These are phyloP conservation scores for Camellia oleifera DNA, from an alignment of 179 eudicot species.

Conservation along the genomic window DNA sequence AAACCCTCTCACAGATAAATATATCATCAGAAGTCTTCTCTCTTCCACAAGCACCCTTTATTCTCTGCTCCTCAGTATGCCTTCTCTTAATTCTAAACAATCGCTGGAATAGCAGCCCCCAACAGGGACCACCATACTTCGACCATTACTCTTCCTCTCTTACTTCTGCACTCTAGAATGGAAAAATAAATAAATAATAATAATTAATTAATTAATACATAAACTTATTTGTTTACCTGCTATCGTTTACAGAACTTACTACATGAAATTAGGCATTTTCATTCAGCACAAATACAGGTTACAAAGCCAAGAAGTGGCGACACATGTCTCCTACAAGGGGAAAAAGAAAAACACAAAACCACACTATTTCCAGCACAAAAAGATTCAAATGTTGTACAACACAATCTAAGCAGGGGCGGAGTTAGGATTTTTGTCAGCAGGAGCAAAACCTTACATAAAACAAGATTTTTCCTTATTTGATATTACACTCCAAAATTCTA, in stretches of 20 bases:
- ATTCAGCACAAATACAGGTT: neutral
- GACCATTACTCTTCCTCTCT: constrained; percentile 44
- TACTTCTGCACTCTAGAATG: neutral
- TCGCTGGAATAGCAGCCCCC: constrained; percentile 79
- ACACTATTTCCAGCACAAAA: neutral
- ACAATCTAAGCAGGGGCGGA: neutral
- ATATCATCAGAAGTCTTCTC: constrained; percentile 83
- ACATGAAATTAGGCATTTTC: neutral
- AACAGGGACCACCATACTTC: constrained; percentile 78
- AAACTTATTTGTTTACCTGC: neutral
- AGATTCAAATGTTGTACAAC: too few species aligned
- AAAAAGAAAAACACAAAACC: neutral
- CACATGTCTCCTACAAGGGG: neutral
- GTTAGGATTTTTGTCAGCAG: too few species aligned
- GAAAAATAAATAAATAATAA: neutral
- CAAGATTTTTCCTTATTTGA: too few species aligned
- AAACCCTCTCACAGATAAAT: constrained; percentile 84
- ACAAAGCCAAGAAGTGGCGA: neutral
- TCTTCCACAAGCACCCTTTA: constrained; percentile 64
- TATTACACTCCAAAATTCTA: too few species aligned
- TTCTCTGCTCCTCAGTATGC: constrained; percentile 68
- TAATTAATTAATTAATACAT: neutral
- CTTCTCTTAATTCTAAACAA: constrained; percentile 62
- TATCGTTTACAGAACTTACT: neutral
- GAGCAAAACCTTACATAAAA: too few species aligned